Conservation (phyloP, 2,329 filamentous ascomycete species). For the Claviceps digitariae region DNA sequence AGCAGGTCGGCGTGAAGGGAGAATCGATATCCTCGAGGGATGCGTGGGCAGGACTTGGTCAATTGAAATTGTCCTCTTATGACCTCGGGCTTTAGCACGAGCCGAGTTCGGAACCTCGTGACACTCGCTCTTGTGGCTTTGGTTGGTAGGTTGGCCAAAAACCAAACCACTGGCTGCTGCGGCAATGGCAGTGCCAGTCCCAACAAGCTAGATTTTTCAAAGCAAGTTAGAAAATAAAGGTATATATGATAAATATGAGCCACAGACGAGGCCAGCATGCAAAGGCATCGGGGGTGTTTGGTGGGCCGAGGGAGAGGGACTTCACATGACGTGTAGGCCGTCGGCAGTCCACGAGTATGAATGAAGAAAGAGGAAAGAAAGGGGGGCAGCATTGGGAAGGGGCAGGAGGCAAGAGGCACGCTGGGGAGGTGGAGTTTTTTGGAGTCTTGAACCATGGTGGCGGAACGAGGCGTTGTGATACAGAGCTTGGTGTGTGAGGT, state of each 20-base stretch:
- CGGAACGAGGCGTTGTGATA: conserved; percentile 3
- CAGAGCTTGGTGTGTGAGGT: not conserved
- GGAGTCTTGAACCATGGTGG: conserved; percentile 1
- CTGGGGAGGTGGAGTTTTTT: not conserved
- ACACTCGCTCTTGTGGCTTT: conserved; percentile 15
- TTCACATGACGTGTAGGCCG: not conserved
- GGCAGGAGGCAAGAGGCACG: not conserved
- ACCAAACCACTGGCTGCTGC: conserved; percentile 45
- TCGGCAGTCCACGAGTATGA: no score
- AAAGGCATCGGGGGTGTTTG: not conserved
- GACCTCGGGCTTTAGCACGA: conserved; percentile 8
- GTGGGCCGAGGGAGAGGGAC: no score
- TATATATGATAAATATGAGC: not conserved
- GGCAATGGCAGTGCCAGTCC: conserved; percentile 47
- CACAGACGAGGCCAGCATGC: not conserved
- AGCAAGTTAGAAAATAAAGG: conserved; percentile 9
- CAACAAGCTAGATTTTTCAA: conserved; percentile 36
- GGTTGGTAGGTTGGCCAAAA: conserved; percentile 40
- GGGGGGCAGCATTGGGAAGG: not conserved
- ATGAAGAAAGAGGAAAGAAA: not conserved
- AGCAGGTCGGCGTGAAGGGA: conserved; percentile 5
- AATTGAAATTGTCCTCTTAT: conserved; percentile 18
- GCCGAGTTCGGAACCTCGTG: conserved; percentile 10
- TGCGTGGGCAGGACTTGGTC: conserved; percentile 19
- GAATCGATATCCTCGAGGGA: not conserved